Conservation (phyloP, 345 rosid species). For the Citrus mangshanensis region DNA sequence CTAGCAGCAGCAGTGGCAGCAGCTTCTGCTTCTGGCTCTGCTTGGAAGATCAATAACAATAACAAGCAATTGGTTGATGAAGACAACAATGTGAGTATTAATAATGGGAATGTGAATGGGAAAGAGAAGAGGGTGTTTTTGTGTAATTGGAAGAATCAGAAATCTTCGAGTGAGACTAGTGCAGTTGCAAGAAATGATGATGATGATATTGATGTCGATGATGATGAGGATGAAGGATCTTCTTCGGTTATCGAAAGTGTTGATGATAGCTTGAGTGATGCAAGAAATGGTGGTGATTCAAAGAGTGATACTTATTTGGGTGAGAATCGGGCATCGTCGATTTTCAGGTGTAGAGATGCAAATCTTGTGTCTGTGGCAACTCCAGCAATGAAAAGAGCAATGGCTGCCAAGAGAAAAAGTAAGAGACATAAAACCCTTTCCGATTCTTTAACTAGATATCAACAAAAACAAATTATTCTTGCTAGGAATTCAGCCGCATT, state of each 20-base stretch:
- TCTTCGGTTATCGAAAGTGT: constrained; percentile 59
- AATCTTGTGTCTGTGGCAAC: constrained; percentile 37
- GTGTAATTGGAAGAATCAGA: constrained; percentile 75
- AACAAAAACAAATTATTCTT: constrained; percentile 35
- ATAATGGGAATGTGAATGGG: constrained; percentile 10
- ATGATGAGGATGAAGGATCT: constrained; percentile 29
- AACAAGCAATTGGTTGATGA: constrained; percentile 7
- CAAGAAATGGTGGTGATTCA: constrained; percentile 55
- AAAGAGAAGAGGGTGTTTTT: constrained; percentile 66
- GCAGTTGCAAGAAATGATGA: constrained; percentile 37
- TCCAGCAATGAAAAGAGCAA: constrained; percentile 38
- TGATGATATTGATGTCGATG: constrained; percentile 26
- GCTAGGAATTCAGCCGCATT: constrained; percentile 34
- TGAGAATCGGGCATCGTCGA: constrained; percentile 44
- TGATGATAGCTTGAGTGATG: constrained; percentile 72
- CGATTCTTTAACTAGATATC: constrained; percentile 47
- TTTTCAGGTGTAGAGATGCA: constrained; percentile 60
- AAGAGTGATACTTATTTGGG: constrained; percentile 50
- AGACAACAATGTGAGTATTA: constrained; percentile 13
- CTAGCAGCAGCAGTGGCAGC: constrained; percentile 25
- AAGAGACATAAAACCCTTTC: constrained; percentile 41
- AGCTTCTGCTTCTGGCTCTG: constrained; percentile 15
- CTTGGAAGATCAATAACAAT: neutral
- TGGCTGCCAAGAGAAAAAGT: constrained; percentile 48
- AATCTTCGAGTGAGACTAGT: constrained; percentile 52